Conservation (phyloP, 139 green algal species). For the Coccomyxa sp. region DNA sequence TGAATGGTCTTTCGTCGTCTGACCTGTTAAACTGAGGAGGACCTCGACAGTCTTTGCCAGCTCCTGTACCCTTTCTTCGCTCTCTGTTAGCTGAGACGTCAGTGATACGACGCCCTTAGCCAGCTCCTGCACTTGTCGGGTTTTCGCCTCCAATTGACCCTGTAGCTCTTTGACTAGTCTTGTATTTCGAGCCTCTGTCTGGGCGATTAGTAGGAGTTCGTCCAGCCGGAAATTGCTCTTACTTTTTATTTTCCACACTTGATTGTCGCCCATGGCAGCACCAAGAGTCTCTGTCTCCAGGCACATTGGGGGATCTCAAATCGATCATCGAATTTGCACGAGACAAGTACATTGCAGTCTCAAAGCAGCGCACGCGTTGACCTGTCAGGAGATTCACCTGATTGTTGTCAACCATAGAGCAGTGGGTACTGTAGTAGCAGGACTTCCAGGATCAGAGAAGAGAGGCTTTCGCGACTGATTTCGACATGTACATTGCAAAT, state of each 20-base stretch:
- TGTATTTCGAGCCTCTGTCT: neutral
- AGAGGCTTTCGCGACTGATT: neutral
- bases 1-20: neutral
- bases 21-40: neutral
- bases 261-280: neutral
- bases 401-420: neutral
- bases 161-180: too few relatives aligned
- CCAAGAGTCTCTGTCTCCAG: neutral
- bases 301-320: neutral
- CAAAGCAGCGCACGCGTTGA: neutral
- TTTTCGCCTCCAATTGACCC: neutral
- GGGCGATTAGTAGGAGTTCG: neutral
- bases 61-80: neutral
- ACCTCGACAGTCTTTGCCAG: neutral
- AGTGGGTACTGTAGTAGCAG: neutral
- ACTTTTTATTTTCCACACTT: too few relatives aligned
- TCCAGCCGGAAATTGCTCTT: neutral
- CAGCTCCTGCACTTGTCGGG: neutral
- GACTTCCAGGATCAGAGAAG: neutral
- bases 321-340: neutral
- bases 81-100: neutral
- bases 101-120: neutral
- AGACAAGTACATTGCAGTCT: neutral
- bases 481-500: neutral
- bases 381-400: neutral